Base-by-base conservation (phyloP, 441 rosid species). In the Corymbia calophylla region DNA sequence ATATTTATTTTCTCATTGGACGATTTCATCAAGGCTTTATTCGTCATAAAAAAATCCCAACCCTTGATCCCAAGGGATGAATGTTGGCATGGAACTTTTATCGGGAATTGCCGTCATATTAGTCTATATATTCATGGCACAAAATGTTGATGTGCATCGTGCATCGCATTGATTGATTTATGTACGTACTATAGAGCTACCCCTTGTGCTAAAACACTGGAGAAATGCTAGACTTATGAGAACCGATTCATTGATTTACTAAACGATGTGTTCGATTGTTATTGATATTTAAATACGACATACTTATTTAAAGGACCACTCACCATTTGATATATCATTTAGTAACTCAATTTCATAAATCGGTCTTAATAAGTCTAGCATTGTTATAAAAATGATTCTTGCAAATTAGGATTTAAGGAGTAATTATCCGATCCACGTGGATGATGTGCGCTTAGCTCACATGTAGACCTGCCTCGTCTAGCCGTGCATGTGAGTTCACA, bases 181-280 rank as follows among this genome's bases (percentile, higher is more conserved):
- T 7, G 12, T 25, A 10, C 14, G 6, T 25, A 9, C 27, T 19
- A 70, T 19, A 70, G 44, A 70, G 81, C 44, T 9, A 70, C 81
- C 2, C 2, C 3, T 18, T 14, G 80, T 68, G 44, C 80, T 8
- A 68, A 68, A 68, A 68, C 17, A 68, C 6, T 19, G 5, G 39
- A 66, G 47, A 70, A 35, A 32, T 35, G 48, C 48, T 70, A 32
- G 27, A 70, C 48, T 32, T 35, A 35, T 19, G 82, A 73, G 10
- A 73, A 39, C 4, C 17, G 16, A 35, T 39, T 39, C 49, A 73
- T 73, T 25, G 49, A 21, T 39, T 21, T 73, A 39, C 15, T 39
- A 6, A 39, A 29, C 29, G 0, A 73, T 2, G 17, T 21, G 4
- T 23, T 2, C 1, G 1, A 39, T 2, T 14, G 0, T 6, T 39